Evolutionary conservation across 164 flowering plant genomes (phyloP), one percentile per base, ranked within the genome.

Genomic region (Brasenia schreberi): DNA sequence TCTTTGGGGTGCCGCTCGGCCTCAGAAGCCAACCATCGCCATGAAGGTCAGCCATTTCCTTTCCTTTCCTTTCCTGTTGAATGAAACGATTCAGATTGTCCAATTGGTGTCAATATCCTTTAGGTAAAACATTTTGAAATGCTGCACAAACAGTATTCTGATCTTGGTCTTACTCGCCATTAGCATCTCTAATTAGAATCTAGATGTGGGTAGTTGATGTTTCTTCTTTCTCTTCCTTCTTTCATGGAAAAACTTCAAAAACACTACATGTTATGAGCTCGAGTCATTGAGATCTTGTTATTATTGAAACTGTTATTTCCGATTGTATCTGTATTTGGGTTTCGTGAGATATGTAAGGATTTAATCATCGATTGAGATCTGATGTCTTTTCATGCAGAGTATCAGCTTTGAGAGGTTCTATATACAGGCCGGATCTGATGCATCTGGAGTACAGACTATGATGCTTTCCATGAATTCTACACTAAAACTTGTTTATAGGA

Each of bases 371-470:
- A 33, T 33, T 33, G 39, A 33, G 39, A 49, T 49, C 10, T 49
- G 56, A 3, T 11, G 12, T 11, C 19, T 23, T 63, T 18, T 56
- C 61, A 63, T 59, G 70, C 83, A 89, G 96, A 89, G 92, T 67
- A 83, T 92, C 6, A 80, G 67, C 67, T 82, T 92, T 44, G 91
- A 87, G 79, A 77, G 74, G 18, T 77, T 92, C 66, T 69, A 71
- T 61, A 72, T 92, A 63, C 91, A 85, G 79, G 89, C 96, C 4
- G 98, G 96, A 14, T 79, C 91, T 0, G 98, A 92, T 74, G n/a
- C 61, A 4, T 72, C 85, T 0, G 96, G 98, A 5, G 96, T 92
- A 11, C 88, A 95, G 0, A 92, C 98, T 0, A 96, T 86, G 45
- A 90, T 90, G 98, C 73, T 81, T 39, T 71, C 93, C 66, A 62